Evolutionary conservation across 176 grass and related monocot genomes (phyloP).

Genomic region (Carex pumila): DNA sequence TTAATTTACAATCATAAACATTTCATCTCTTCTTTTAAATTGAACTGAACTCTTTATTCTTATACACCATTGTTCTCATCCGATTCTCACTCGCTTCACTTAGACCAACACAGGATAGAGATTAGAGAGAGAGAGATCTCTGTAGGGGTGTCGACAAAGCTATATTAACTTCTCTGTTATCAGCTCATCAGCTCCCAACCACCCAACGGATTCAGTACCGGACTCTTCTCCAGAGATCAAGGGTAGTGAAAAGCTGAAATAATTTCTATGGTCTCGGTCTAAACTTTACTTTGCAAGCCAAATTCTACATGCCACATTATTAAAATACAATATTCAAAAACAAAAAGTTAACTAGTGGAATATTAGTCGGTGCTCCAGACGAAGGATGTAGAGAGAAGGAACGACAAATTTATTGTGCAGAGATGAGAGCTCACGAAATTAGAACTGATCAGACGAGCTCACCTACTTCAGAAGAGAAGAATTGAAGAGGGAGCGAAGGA

Average conservation of each 20-base stretch:
- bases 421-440: no score
- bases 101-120: not conserved
- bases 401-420: no score
- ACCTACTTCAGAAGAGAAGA: no score
- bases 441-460: no score
- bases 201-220: not conserved
- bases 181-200: slow-evolving; percentile 1
- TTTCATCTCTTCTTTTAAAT: not conserved
- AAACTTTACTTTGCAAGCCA: not conserved
- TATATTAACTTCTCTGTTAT: not conserved
- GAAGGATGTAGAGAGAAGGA: no score
- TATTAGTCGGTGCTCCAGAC: no score
- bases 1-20: no score
- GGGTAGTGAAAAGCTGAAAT: not conserved
- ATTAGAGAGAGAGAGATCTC: not conserved
- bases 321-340: not conserved
- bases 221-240: not conserved
- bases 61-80: not conserved
- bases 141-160: not conserved
- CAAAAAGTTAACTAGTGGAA: not conserved
- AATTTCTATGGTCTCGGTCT: not conserved
- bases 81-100: not conserved
- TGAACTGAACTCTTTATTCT: no score
- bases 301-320: not conserved
- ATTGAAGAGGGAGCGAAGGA: no score